Evolutionary conservation across 179 eudicot species (phyloP).

Genomic region (Patellifolia procumbens): DNA sequence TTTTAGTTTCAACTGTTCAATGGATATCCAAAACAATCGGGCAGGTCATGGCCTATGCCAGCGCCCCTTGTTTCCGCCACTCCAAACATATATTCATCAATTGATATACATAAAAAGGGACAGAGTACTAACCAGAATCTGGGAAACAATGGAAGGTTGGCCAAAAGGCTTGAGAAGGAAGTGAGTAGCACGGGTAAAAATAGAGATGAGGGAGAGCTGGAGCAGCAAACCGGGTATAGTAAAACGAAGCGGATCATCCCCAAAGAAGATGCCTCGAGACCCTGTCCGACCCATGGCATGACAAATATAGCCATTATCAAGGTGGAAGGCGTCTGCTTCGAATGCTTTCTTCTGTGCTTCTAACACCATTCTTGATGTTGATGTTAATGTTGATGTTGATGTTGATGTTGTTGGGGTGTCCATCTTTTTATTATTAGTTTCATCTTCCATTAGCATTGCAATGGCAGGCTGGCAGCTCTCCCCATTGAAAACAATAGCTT

Average conservation of each 20-base stretch:
- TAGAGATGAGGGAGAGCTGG: constrained; percentile 41
- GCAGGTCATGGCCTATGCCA: no score
- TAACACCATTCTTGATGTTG: background rate
- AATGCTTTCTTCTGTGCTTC: background rate
- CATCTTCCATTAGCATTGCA: constrained; percentile 15
- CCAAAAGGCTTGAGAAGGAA: constrained; percentile 48
- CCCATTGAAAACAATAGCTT: background rate
- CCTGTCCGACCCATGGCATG: constrained; percentile 23
- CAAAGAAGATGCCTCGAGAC: constrained; percentile 39
- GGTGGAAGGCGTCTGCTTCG: constrained; percentile 23
- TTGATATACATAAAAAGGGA: no score
- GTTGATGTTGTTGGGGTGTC: background rate
- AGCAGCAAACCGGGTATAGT: constrained; percentile 37
- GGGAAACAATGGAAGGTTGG: constrained; percentile 51
- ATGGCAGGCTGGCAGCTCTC: background rate
- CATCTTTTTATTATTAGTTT: background rate
- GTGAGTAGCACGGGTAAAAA: constrained; percentile 37
- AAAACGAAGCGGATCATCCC: constrained; percentile 39
- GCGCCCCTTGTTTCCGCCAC: no score
- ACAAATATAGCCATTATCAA: constrained; percentile 30
- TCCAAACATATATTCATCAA: no score
- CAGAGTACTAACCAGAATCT: constrained; percentile 46
- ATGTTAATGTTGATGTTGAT: background rate
- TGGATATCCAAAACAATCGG: no score
- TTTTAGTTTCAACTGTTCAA: no score